Evolutionary conservation across 2,329 filamentous ascomycete species (phyloP).

Genomic region (Decorospora gaudefroyi): DNA sequence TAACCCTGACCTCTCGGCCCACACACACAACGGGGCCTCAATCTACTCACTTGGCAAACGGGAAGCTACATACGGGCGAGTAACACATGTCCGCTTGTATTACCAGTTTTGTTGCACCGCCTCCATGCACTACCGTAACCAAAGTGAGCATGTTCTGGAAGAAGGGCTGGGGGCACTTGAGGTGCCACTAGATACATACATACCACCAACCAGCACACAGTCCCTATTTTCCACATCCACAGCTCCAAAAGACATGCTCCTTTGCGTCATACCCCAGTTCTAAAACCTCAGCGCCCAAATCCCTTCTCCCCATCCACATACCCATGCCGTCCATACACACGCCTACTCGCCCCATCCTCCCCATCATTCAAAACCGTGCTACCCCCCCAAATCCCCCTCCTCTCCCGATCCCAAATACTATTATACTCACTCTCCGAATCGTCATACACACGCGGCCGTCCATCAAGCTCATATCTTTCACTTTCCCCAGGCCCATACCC

Average conservation of each 20-base stretch:
- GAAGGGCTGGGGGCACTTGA: no score
- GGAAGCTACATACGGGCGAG: not conserved
- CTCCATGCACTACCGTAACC: not conserved
- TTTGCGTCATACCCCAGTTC: no score
- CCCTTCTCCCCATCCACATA: no score
- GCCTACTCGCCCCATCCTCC: not conserved
- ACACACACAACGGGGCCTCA: not conserved
- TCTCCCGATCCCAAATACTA: not conserved
- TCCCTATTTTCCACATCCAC: no score
- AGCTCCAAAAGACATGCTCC: no score
- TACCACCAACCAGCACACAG: no score
- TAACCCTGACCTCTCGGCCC: not conserved
- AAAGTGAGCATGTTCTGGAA: not conserved
- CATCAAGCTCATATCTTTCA: not conserved
- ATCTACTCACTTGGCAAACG: not conserved
- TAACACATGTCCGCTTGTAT: not conserved
- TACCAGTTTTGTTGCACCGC: slow-evolving; percentile 1
- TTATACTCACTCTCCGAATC: not conserved
- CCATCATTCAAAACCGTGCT: not conserved
- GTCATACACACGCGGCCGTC: not conserved
- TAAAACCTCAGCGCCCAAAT: no score
- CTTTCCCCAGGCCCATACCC: no score
- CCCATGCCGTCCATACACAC: no score
- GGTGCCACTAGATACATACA: no score
- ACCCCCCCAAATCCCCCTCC: not conserved